A percentile compares a stretch with the other conserved stretches of the same genome.
These are phyloP conservation scores for Scytalidium lignicola DNA, from an alignment of 2,329 filamentous ascomycete genomes.

Conservation along the genomic window DNA sequence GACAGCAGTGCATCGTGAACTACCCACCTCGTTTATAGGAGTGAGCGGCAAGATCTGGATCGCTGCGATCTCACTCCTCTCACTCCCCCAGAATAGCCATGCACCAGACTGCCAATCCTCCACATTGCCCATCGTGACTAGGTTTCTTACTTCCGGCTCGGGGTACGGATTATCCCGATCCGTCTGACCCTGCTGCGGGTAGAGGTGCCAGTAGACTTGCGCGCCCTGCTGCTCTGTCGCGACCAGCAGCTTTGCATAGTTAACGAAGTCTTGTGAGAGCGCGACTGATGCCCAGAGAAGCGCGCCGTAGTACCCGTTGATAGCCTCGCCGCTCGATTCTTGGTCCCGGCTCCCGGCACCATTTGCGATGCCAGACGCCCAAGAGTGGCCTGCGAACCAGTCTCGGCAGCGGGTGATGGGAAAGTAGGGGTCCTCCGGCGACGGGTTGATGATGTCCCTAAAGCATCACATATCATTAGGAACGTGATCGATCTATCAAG, in stretches of 20 bases:
- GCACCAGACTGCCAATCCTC: slow-evolving; percentile 20
- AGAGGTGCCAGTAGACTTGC: slow-evolving; percentile 21
- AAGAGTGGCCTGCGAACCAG: slow-evolving; percentile 25
- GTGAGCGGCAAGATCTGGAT: slow-evolving; percentile 18
- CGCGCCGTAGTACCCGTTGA: slow-evolving; percentile 23
- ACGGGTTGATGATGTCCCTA: slow-evolving; percentile 23
- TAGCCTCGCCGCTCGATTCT: slow-evolving; percentile 22
- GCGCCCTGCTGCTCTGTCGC: slow-evolving; percentile 19
- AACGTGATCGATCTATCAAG: neutral
- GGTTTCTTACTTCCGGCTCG: slow-evolving; percentile 12
- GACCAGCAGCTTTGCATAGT: slow-evolving; percentile 21
- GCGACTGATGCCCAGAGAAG: slow-evolving; percentile 21
- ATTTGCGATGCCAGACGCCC: slow-evolving; percentile 25
- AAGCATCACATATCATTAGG: slow-evolving; percentile 1
- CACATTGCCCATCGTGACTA: slow-evolving; percentile 19
- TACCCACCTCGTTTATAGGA: slow-evolving; percentile 7
- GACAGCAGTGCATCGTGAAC: neutral
- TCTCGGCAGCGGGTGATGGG: slow-evolving; percentile 22
- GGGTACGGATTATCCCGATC: slow-evolving; percentile 21
- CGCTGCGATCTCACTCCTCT: slow-evolving; percentile 11
- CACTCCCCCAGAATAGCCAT: slow-evolving; percentile 15
- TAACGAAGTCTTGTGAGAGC: slow-evolving; percentile 17
- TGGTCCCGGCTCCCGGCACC: slow-evolving; percentile 23
- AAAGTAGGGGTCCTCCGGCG: slow-evolving; percentile 22
- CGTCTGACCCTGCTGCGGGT: slow-evolving; percentile 12